Conservation (phyloP, 2,329 filamentous ascomycete species). For the Aspergillus caelatus region DNA sequence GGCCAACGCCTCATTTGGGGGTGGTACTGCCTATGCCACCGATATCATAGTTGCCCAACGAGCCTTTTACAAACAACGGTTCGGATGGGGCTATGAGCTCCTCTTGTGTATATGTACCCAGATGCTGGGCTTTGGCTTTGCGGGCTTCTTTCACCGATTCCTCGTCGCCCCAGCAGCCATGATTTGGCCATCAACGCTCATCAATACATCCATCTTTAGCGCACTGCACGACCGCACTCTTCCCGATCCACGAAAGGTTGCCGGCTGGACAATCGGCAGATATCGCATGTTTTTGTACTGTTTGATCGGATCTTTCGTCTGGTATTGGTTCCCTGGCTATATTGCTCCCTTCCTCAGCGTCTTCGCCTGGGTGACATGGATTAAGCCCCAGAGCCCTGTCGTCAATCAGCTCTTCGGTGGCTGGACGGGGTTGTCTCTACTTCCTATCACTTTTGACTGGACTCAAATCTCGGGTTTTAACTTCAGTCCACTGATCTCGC, state of each 20-base stretch:
- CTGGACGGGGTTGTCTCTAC: slow-evolving; percentile 65
- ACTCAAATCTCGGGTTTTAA: slow-evolving; percentile 71
- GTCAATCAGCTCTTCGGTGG: slow-evolving; percentile 76
- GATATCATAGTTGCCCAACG: slow-evolving; percentile 73
- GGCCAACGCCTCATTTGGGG: slow-evolving; percentile 69
- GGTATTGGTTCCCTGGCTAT: slow-evolving; percentile 71
- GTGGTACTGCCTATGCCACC: slow-evolving; percentile 66
- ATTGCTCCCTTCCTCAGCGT: slow-evolving; percentile 70
- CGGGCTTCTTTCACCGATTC: slow-evolving; percentile 68
- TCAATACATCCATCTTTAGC: slow-evolving; percentile 68
- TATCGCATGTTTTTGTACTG: slow-evolving; percentile 67
- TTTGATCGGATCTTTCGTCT: slow-evolving; percentile 61
- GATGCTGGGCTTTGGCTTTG: slow-evolving; percentile 70
- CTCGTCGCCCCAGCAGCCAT: slow-evolving; percentile 62
- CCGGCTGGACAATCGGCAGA: slow-evolving; percentile 67
- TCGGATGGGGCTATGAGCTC: slow-evolving; percentile 68
- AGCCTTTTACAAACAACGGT: slow-evolving; percentile 71
- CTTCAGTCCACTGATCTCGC: slow-evolving; percentile 69
- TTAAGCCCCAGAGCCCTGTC: slow-evolving; percentile 67
- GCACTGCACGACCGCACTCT: slow-evolving; percentile 69
- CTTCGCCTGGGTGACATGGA: slow-evolving; percentile 73
- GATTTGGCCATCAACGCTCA: slow-evolving; percentile 73
- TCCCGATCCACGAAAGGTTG: slow-evolving; percentile 57
- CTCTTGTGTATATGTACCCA: slow-evolving; percentile 70
- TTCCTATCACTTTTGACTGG: slow-evolving; percentile 78